phyloP scores from a whole-genome alignment of 306 rosid species.

The Prunus armeniaca region DNA sequence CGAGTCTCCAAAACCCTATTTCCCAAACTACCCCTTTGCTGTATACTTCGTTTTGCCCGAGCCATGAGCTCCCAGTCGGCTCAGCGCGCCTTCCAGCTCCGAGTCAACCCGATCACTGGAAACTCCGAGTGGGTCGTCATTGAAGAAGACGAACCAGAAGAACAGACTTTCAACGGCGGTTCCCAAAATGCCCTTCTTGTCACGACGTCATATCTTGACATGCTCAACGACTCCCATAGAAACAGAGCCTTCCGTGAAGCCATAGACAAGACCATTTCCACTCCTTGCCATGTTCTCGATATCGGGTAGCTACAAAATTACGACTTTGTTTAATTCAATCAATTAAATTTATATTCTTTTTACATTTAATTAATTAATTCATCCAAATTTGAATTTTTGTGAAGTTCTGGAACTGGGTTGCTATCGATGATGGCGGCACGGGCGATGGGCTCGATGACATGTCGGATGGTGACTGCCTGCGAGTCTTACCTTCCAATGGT shows the following conservation, averaged over 20 bases:
- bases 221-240: constrained; percentile 79
- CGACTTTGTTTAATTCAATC: neutral
- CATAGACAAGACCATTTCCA: constrained; percentile 62
- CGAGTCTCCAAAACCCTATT: constrained; percentile 37
- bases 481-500: constrained; percentile 99
- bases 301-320: constrained; percentile 50
- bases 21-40: constrained; percentile 13
- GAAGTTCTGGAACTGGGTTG: constrained; percentile 94
- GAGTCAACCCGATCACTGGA: constrained; percentile 73
- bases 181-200: constrained; percentile 56
- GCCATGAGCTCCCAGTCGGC: constrained; percentile 54
- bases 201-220: constrained; percentile 81
- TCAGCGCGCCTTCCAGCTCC: constrained; percentile 74
- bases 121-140: constrained; percentile 91
- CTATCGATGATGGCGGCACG: constrained; percentile 93
- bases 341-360: neutral
- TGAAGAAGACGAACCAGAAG: constrained; percentile 47
- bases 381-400: neutral
- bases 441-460: constrained; percentile 54
- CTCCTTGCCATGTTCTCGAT: constrained; percentile 79
- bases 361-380: neutral
- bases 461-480: constrained; percentile 62
- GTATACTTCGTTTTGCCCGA: constrained; percentile 26
- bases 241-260: constrained; percentile 73
- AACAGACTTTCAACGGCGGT: constrained; percentile 9